These are phyloP conservation scores for Candida golubevii DNA, from an alignment of 805 yeast genomes.

Conservation along the genomic window DNA sequence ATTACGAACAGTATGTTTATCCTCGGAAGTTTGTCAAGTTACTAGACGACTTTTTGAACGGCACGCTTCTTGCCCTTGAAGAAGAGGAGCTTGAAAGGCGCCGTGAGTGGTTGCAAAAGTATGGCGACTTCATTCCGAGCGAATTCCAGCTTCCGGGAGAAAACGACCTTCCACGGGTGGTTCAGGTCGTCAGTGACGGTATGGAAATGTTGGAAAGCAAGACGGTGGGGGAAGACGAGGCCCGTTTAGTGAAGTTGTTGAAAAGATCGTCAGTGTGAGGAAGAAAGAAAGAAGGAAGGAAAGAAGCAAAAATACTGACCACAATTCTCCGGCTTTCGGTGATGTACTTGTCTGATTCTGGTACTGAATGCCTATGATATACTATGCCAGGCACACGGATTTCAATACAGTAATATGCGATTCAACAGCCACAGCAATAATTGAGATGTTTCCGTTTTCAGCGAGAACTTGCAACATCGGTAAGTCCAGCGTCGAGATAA, in stretches of 20 bases:
- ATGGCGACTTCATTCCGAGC: slow-evolving; percentile 39
- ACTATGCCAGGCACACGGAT: no score
- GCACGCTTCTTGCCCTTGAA: slow-evolving; percentile 28
- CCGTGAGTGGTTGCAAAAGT: slow-evolving; percentile 32
- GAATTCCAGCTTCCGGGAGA: slow-evolving; percentile 39
- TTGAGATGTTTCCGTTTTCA: no score
- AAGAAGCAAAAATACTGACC: no score
- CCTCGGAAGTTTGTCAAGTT: slow-evolving; percentile 32
- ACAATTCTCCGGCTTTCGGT: no score
- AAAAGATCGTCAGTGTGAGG: neutral
- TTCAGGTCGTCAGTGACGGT: slow-evolving; percentile 42
- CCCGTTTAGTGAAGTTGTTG: slow-evolving; percentile 10
- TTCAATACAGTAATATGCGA: no score
- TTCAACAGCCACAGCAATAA: no score
- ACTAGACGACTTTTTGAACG: slow-evolving; percentile 32
- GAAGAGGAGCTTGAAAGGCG: slow-evolving; percentile 33
- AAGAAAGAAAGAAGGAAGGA: no score
- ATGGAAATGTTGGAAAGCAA: slow-evolving; percentile 22
- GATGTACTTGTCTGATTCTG: no score
- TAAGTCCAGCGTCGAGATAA: no score
- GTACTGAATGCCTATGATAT: no score
- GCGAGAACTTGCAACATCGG: no score
- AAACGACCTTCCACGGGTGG: slow-evolving; percentile 31
- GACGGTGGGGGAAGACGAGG: slow-evolving; percentile 8
- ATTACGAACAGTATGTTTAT: slow-evolving; percentile 36